Percentiles rank a stretch among this genome's conserved stretches.
Conservation (phyloP, 495 filamentous ascomycete genomes). For the Neurospora pannonica region DNA sequence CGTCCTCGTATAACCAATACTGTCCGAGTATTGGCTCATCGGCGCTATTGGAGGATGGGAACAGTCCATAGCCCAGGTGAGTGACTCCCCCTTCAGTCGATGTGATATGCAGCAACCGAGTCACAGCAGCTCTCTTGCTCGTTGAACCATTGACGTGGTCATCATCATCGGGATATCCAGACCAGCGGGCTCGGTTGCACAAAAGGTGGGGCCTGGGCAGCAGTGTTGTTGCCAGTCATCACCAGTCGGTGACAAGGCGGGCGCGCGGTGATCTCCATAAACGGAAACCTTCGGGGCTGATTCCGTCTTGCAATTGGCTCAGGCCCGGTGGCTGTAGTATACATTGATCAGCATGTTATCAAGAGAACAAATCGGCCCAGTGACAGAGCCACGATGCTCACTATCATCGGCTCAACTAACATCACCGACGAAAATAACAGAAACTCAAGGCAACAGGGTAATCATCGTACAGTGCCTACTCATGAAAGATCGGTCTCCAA, state of each 20-base stretch:
- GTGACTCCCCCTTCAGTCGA: neutral
- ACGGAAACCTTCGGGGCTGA: constrained; percentile 11
- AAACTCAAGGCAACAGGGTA: neutral
- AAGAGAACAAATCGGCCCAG: neutral
- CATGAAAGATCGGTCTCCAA: neutral
- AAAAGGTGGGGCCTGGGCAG: neutral
- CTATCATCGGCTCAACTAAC: neutral
- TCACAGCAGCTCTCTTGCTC: neutral
- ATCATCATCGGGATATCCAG: neutral
- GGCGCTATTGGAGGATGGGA: neutral
- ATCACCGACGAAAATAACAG: neutral
- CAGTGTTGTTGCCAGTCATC: neutral
- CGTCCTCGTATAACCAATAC: neutral
- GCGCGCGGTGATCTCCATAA: constrained; percentile 8
- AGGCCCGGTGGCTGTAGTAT: neutral
- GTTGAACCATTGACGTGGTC: neutral
- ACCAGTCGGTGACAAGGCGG: neutral
- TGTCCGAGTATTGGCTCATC: neutral
- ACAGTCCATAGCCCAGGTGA: neutral
- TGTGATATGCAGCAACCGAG: neutral
- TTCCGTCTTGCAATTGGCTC: constrained; percentile 15
- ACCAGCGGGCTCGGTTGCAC: neutral
- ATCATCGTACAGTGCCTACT: neutral
- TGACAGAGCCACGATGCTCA: neutral
- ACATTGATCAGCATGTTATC: neutral